Evolutionary conservation across 2,329 filamentous ascomycete genomes (phyloP).

Genomic region (Xylaria sp.): DNA sequence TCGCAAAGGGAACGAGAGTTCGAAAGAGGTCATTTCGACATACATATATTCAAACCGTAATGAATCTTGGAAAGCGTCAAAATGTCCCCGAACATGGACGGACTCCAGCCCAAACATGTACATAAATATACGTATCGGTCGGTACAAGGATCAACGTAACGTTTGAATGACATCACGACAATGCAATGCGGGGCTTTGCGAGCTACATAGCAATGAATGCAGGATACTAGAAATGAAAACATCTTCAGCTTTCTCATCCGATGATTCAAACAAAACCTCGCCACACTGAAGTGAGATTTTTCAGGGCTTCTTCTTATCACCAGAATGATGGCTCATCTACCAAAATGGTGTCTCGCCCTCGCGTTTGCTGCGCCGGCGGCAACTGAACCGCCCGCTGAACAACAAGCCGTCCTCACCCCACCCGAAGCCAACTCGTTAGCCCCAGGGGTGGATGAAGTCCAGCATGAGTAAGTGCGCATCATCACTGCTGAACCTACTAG

Average conservation of each 20-base stretch:
- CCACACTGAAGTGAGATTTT: neutral
- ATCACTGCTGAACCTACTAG: neutral
- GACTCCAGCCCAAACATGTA: too few relatives aligned
- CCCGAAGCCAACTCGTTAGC: neutral
- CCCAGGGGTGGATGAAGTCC: conserved; percentile 16
- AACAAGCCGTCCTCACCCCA: conserved; percentile 11
- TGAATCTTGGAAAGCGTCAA: too few relatives aligned
- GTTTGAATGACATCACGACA: conserved; percentile 22
- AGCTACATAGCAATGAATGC: too few relatives aligned
- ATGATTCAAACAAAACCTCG: too few relatives aligned
- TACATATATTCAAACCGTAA: too few relatives aligned
- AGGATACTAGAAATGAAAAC: too few relatives aligned
- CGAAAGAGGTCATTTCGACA: too few relatives aligned
- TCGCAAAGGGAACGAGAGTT: too few relatives aligned
- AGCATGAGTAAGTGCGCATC: conserved; percentile 10
- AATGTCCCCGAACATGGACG: too few relatives aligned
- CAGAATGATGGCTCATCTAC: conserved; percentile 2
- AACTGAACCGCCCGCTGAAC: conserved; percentile 1
- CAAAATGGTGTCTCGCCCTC: conserved; percentile 1
- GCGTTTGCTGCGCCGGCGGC: conserved; percentile 1
- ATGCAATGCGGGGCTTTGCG: conserved; percentile 18
- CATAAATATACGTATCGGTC: too few relatives aligned
- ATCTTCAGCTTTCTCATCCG: too few relatives aligned
- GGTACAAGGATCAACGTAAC: conserved; percentile 5
- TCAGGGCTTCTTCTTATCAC: too few relatives aligned